Evolutionary conservation across 2,329 filamentous ascomycete genomes (phyloP).

Genomic region (Fusarium avenaceum): DNA sequence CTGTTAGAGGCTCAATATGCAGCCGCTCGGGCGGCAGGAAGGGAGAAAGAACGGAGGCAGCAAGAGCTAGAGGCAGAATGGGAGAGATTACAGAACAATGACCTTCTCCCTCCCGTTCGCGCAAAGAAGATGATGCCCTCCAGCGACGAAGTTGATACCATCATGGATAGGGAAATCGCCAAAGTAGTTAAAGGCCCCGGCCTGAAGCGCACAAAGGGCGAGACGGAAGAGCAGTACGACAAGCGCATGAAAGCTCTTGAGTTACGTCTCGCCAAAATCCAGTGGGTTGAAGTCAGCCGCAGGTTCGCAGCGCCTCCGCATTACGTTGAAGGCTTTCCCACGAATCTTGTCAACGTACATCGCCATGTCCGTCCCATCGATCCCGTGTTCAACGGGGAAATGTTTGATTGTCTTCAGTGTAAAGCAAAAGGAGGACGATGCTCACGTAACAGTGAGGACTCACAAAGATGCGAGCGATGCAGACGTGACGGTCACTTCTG

Average conservation of each 20-base stretch:
- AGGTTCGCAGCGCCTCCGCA: conserved; percentile 21
- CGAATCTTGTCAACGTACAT: conserved; percentile 31
- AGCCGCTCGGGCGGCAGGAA: background rate
- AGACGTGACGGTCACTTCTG: conserved; percentile 47
- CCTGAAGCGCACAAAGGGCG: conserved; percentile 9
- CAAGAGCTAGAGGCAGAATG: background rate
- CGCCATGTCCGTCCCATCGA: conserved; percentile 32
- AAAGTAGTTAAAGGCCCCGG: conserved; percentile 13
- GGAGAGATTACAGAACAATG: background rate
- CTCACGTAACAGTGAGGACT: conserved; percentile 35
- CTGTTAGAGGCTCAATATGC: conserved; percentile 1
- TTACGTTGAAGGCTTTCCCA: conserved; percentile 51
- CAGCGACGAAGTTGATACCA: conserved; percentile 21
- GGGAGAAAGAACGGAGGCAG: background rate
- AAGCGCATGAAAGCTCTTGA: conserved; percentile 34
- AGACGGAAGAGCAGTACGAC: conserved; percentile 16
- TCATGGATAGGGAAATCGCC: conserved; percentile 22
- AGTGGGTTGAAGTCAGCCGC: conserved; percentile 11
- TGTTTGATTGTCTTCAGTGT: conserved; percentile 47
- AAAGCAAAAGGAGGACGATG: conserved; percentile 41
- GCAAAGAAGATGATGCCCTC: conserved; percentile 6
- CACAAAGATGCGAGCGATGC: conserved; percentile 40
- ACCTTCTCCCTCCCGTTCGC: background rate
- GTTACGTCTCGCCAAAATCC: conserved; percentile 20
- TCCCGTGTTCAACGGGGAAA: background rate